phyloP scores from a whole-genome alignment of 169 alveolate genomes.

The Babesia divergens region DNA sequence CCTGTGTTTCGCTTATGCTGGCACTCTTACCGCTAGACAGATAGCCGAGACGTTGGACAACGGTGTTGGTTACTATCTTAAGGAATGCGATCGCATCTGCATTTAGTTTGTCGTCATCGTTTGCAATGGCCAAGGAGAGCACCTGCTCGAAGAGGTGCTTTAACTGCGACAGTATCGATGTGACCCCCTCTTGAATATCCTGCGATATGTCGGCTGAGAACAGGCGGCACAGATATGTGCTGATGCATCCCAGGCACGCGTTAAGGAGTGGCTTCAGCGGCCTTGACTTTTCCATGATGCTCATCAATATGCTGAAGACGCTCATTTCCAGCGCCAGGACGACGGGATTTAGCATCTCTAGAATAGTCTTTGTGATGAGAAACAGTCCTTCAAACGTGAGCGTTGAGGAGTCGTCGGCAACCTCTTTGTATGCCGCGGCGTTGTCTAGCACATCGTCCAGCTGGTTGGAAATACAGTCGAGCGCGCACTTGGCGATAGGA shows the following conservation, averaged over 20 bases:
- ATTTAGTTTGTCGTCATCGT: constrained; percentile 14
- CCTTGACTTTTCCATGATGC: constrained; percentile 23
- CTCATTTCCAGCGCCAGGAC: constrained; percentile 32
- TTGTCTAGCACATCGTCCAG: constrained; percentile 8
- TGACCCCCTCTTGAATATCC: background rate
- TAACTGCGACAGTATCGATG: constrained; percentile 15
- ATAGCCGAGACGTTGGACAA: background rate
- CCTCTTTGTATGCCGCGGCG: constrained; percentile 6
- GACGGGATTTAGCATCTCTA: constrained; percentile 47
- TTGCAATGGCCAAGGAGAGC: constrained; percentile 24
- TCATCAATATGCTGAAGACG: constrained; percentile 15
- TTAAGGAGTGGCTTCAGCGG: constrained; percentile 10
- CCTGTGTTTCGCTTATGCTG: background rate
- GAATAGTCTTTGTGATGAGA: constrained; percentile 26
- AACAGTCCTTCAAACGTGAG: constrained; percentile 62
- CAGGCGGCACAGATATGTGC: constrained; percentile 49
- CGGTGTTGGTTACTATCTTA: constrained; percentile 13
- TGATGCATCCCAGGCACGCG: constrained; percentile 32
- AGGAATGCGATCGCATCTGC: constrained; percentile 30
- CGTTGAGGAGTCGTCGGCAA: constrained; percentile 41
- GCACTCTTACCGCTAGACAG: background rate
- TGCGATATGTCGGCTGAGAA: constrained; percentile 2
- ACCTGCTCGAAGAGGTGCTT: constrained; percentile 26
- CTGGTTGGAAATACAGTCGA: constrained; percentile 49
- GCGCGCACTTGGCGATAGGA: constrained; percentile 39